Base-by-base conservation (phyloP, 805 yeast species). In the Metschnikowia drakensbergensis region DNA sequence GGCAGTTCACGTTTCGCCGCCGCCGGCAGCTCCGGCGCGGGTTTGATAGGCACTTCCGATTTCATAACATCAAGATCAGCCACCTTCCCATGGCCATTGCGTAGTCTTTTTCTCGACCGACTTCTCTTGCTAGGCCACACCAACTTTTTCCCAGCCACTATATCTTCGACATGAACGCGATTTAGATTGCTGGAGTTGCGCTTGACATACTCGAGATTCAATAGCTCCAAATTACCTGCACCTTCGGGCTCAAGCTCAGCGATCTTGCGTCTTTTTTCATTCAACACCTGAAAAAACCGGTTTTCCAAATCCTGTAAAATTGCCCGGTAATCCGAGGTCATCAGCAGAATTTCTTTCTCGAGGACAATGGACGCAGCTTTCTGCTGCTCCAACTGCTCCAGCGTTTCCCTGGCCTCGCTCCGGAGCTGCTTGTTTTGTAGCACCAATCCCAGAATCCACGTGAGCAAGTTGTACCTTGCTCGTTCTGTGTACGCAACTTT, bases 261-360 rank as follows among this genome's bases (percentile, higher is more conserved):
- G 17, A 57, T 57, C 33, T 33, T 45, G 22, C 45, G 44, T 37
- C 46, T 39, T 33, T 57, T 57, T 41, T 52, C 48, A 26, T 50
- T 42, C 46, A 57, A 39, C 4, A 50, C 54, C 44, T 54, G 60
- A 47, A 49, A 57, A 32, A 50, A 57, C 35, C 60, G 53, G 49
- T 54, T 53, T 38, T 57, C 59, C 28, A 55, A 17, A 43, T 57
- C 60, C 6, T 36, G 42, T 9, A 57, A 23, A 23, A 57, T 57
- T 23, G 27, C 26, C 26, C 49, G 29, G 47, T 57, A 57, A 37
- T 57, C 60, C 9, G 47, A 35, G 17, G 45, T 47, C 50, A 50
- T 47, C 34, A 52, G 57, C 17, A 25, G 46, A 8, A 57, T 48
- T 32, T 50, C 55, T 25, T n/a, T 33, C 6, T 49, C 56, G 30